Conservation (phyloP, 306 rosid species). For the Biancaea sappan region DNA sequence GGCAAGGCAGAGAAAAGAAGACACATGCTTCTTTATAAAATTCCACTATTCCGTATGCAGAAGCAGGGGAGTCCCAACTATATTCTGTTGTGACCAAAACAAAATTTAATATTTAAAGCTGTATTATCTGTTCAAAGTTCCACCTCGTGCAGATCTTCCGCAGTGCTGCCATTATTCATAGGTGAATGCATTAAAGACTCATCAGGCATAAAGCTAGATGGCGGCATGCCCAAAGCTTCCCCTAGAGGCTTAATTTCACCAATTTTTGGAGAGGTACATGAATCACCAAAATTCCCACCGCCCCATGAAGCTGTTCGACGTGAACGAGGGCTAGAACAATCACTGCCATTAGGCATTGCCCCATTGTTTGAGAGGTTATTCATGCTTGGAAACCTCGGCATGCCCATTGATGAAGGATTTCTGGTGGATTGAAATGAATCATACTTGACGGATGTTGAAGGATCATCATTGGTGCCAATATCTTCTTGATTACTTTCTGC, state of each 20-base stretch:
- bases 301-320: slow-evolving; percentile 87
- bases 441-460: slow-evolving; percentile 51
- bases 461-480: slow-evolving; percentile 38
- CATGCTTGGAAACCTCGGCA: slow-evolving; percentile 73
- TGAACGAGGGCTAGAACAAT: slow-evolving; percentile 44
- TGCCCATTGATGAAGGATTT: slow-evolving; percentile 29
- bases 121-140: slow-evolving; percentile 62
- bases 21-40: slow-evolving; percentile 31
- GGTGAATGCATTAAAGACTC: slow-evolving; percentile 41
- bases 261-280: slow-evolving; percentile 44
- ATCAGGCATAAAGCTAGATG: slow-evolving; percentile 51
- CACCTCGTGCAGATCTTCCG: slow-evolving; percentile 85
- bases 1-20: not conserved
- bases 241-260: slow-evolving; percentile 53
- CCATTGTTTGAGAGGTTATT: slow-evolving; percentile 47
- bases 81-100: slow-evolving; percentile 52
- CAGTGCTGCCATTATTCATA: slow-evolving; percentile 52
- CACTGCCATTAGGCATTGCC: slow-evolving; percentile 30
- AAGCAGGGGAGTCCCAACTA: slow-evolving; percentile 47
- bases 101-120: slow-evolving; percentile 88
- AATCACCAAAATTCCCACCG: slow-evolving; percentile 57
- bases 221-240: slow-evolving; percentile 55
- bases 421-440: slow-evolving; percentile 49
- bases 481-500: slow-evolving; percentile 59
- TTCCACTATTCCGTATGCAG: slow-evolving; percentile 38